These are phyloP conservation scores for Eutrema salsugineum DNA, from an alignment of 441 rosid species.

Conservation along the genomic window DNA sequence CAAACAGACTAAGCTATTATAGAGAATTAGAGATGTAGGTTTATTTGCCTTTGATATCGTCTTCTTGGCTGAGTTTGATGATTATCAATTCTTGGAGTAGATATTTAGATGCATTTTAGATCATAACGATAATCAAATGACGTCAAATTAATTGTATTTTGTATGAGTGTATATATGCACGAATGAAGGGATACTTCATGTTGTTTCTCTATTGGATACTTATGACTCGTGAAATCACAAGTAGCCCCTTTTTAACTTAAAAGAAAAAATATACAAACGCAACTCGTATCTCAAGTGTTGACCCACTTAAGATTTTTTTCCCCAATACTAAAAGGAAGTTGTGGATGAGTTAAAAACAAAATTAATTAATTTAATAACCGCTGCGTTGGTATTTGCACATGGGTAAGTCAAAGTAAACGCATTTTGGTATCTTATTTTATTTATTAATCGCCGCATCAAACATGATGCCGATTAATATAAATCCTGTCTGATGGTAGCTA, in stretches of 20 bases:
- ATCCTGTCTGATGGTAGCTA: conserved; percentile 30
- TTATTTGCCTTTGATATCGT: too few relatives aligned
- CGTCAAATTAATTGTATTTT: neutral
- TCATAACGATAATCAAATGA: neutral
- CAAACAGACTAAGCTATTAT: neutral
- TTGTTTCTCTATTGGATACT: conserved; percentile 23
- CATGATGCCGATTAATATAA: conserved; percentile 23
- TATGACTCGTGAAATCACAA: conserved; percentile 26
- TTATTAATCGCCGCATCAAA: conserved; percentile 35
- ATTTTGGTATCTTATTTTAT: conserved; percentile 22
- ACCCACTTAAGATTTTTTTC: conserved; percentile 22
- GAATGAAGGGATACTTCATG: conserved; percentile 20
- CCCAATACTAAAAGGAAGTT: neutral
- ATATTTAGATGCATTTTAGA: neutral
- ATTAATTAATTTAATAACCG: conserved; percentile 18
- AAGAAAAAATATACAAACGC: neutral
- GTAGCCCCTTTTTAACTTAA: too few relatives aligned
- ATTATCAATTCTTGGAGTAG: neutral
- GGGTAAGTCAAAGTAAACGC: conserved; percentile 38
- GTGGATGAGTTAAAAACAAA: conserved; percentile 22
- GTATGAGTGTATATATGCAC: neutral
- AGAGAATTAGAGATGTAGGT: neutral
- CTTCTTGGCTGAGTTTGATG: too few relatives aligned
- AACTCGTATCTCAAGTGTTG: conserved; percentile 26
- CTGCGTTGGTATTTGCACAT: conserved; percentile 31